phyloP scores from a whole-genome alignment of 805 yeast genomes.

The Sugiyamaella qingdaonensis region DNA sequence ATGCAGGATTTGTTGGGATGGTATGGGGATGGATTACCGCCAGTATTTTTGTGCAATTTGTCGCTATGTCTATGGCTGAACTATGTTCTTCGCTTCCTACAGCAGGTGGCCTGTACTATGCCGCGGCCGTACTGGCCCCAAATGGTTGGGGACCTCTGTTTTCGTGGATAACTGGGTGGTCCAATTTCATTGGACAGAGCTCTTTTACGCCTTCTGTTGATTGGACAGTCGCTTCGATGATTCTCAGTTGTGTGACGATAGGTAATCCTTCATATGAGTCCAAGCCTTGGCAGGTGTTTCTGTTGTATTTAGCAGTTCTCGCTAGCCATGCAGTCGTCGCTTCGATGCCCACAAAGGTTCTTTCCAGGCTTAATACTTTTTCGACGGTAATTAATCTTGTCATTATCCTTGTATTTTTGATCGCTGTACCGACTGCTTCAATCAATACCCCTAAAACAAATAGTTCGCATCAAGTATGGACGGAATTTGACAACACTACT shows the following conservation, averaged over 20 bases:
- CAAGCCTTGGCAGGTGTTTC: constrained; percentile 47
- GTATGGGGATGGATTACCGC: constrained; percentile 44
- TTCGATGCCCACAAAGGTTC: constrained; percentile 49
- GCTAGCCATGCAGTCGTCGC: constrained; percentile 44
- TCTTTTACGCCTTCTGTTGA: constrained; percentile 58
- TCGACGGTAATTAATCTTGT: constrained; percentile 51
- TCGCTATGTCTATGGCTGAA: constrained; percentile 50
- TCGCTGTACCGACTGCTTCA: constrained; percentile 44
- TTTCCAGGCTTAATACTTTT: constrained; percentile 46
- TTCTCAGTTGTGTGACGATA: constrained; percentile 45
- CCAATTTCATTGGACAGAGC: constrained; percentile 60
- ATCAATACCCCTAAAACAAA: constrained; percentile 39
- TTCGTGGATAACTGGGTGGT: constrained; percentile 60
- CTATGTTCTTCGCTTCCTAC: constrained; percentile 61
- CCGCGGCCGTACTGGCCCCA: constrained; percentile 59
- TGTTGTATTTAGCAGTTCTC: constrained; percentile 47
- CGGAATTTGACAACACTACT: constrained; percentile 45
- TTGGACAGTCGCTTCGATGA: constrained; percentile 52
- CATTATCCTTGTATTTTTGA: constrained; percentile 47
- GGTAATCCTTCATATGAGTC: constrained; percentile 38
- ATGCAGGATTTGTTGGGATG: constrained; percentile 29
- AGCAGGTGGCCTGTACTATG: constrained; percentile 63
- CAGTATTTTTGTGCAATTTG: constrained; percentile 48
- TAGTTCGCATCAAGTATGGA: constrained; percentile 47
- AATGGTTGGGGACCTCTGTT: constrained; percentile 46